Base-by-base conservation (phyloP, 768 basidiomycete species). In the Ephemerocybe angulata region DNA sequence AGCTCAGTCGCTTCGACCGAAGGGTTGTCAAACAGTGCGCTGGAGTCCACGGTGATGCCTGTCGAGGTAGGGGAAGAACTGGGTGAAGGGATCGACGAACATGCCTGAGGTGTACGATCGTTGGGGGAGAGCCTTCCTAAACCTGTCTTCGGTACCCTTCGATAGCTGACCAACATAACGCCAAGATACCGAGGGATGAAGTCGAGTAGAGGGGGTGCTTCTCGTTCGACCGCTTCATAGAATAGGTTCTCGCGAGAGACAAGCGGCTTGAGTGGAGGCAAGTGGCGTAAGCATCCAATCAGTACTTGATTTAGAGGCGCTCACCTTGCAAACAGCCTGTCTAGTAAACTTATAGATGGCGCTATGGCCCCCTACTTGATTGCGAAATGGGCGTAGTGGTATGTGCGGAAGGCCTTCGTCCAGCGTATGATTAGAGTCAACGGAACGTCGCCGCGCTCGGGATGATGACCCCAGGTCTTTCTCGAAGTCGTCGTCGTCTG, bases 181-280 rank as follows among this genome's bases (percentile, higher is more conserved):
- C 97, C 97, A 15, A 99, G 79, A 70, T 99, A 99, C 41, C 95
- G 87, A n/a, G 97, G 97, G 56, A 98, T 97, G 65, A 93, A 99
- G 13, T 83, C 88, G 3, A 98, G 79, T 8, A 99, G 78, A 3
- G 92, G 93, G 0, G 97, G 96, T 0, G 92, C 91, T 63, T 93
- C 91, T 25, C 87, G 82, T 68, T 99, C 97, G 29, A 98, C 93
- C 1, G 94, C 84, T 68, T 99, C 97, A 67, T 99, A 99, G 66
- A 99, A 98, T 44, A 97, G 77, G 66, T 99, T 99, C 72, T 99
- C 97, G 54, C 95, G 85, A 3, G 92, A 94, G 28, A 97, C 94
- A 7, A 99, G 84, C 15, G 96, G 96, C 95, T 98, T 69, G 5
- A 49, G 50, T 58, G 62, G 62, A 57, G 64, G 63, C 57, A 52